These are phyloP conservation scores for Psophocarpus tetragonolobus DNA, from an alignment of 306 rosid species.

Conservation along the genomic window DNA sequence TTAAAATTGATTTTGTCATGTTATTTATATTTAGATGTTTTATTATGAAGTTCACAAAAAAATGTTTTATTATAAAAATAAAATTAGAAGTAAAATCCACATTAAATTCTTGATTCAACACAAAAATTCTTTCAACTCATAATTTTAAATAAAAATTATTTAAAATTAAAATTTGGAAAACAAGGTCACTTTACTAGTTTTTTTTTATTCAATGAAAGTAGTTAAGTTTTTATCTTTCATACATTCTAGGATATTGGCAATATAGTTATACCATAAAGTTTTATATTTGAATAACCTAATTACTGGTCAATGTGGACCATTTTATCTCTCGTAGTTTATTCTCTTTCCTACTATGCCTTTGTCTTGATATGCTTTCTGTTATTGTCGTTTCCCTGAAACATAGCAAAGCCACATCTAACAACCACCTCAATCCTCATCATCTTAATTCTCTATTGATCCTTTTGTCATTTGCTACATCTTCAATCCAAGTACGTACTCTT, in stretches of 20 bases:
- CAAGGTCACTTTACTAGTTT: too few species aligned
- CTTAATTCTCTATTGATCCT: constrained; percentile 16
- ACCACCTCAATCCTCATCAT: background rate
- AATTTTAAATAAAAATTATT: too few species aligned
- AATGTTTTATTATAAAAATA: too few species aligned
- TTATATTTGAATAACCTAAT: background rate
- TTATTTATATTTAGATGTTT: too few species aligned
- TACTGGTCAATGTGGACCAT: constrained; percentile 17
- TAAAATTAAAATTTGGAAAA: too few species aligned
- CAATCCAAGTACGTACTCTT: constrained; percentile 22
- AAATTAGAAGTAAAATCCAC: too few species aligned
- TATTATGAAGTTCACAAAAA: too few species aligned
- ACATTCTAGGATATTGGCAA: background rate
- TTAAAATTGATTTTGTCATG: too few species aligned
- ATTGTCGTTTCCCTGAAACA: constrained; percentile 30
- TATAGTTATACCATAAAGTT: background rate
- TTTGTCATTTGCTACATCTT: background rate
- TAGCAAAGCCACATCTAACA: constrained; percentile 32
- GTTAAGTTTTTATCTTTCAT: background rate
- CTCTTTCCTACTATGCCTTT: constrained; percentile 2
- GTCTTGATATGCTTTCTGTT: constrained; percentile 30
- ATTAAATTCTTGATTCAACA: too few species aligned
- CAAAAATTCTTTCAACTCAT: too few species aligned
- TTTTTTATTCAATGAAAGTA: background rate
- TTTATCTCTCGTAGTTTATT: constrained; percentile 28